phyloP scores from a whole-genome alignment of 768 basidiomycete species.

The Lyophyllum decastes region DNA sequence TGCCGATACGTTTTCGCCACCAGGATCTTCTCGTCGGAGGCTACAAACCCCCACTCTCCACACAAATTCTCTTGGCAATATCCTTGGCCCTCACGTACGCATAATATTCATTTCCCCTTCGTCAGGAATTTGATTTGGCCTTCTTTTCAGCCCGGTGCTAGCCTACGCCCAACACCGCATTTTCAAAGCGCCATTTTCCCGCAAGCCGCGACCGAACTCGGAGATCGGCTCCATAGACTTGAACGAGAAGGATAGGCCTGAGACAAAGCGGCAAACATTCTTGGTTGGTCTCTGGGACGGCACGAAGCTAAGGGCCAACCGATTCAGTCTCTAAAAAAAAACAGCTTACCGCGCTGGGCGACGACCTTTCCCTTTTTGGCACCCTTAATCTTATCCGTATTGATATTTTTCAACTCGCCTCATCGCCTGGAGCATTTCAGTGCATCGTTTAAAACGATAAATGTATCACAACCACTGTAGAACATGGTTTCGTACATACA shows the following conservation, averaged over 20 bases:
- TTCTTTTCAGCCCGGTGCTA: constrained; percentile 44
- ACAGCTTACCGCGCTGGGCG: too few relatives aligned
- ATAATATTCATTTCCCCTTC: too few relatives aligned
- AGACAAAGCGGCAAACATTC: constrained; percentile 22
- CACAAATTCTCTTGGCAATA: constrained; percentile 50
- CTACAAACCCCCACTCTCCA: constrained; percentile 52
- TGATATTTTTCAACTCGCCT: not conserved
- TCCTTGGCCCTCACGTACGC: constrained; percentile 62
- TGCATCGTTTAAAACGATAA: not conserved
- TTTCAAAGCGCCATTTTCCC: constrained; percentile 52
- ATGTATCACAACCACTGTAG: not conserved
- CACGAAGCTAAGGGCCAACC: constrained; percentile 19
- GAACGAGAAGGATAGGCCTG: constrained; percentile 15
- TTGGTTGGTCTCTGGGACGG: constrained; percentile 27
- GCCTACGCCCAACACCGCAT: constrained; percentile 54
- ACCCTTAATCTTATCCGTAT: not conserved
- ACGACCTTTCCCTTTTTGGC: not conserved
- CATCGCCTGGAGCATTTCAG: not conserved
- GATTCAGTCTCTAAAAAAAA: constrained; percentile 28
- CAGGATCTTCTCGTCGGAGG: constrained; percentile 50
- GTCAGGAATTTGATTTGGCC: too few relatives aligned
- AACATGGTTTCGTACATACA: not conserved
- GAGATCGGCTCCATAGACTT: constrained; percentile 4
- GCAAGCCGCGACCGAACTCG: constrained; percentile 22
- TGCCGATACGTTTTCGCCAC: not conserved